phyloP scores from a whole-genome alignment of 352 stramenopile genomes.

The Pythium pyrilobum region DNA sequence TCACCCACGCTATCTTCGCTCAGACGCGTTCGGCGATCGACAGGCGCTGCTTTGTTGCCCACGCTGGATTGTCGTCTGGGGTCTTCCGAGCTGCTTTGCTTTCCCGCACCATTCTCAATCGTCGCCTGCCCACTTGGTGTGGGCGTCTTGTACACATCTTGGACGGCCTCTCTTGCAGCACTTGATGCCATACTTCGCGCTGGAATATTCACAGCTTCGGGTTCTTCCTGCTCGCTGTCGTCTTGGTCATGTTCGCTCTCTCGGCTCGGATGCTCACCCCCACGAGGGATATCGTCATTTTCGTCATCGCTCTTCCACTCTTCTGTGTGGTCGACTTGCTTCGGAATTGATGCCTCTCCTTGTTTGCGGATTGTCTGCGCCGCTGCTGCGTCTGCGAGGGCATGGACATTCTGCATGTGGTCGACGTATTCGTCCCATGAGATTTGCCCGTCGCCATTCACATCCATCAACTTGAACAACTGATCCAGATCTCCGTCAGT shows the following conservation, averaged over 20 bases:
- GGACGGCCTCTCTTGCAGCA: neutral
- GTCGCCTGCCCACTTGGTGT: neutral
- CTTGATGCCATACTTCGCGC: neutral
- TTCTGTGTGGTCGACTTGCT: neutral
- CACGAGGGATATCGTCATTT: too few relatives aligned
- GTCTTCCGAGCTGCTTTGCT: too few relatives aligned
- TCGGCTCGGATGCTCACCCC: too few relatives aligned
- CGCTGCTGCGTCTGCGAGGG: slow-evolving; percentile 26
- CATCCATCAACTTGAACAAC: slow-evolving; percentile 41
- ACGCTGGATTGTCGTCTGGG: too few relatives aligned
- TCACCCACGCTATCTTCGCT: too few relatives aligned
- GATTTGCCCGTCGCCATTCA: slow-evolving; percentile 41
- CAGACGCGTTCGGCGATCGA: neutral
- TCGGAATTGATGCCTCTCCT: neutral
- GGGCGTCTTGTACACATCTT: slow-evolving; percentile 9
- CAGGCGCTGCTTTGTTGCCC: neutral
- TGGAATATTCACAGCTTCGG: neutral
- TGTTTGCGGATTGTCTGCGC: slow-evolving; percentile 7
- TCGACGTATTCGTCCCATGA: slow-evolving; percentile 51
- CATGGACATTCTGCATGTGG: slow-evolving; percentile 44
- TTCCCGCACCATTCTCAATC: too few relatives aligned
- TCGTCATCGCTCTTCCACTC: slow-evolving; percentile 5
- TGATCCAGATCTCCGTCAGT: slow-evolving; percentile 34
- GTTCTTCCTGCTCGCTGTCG: slow-evolving; percentile 1
- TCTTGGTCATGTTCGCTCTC: neutral